phyloP scores from a whole-genome alignment of 371 early-diverging fungal genomes.

The Syncephalis fuscata region DNA sequence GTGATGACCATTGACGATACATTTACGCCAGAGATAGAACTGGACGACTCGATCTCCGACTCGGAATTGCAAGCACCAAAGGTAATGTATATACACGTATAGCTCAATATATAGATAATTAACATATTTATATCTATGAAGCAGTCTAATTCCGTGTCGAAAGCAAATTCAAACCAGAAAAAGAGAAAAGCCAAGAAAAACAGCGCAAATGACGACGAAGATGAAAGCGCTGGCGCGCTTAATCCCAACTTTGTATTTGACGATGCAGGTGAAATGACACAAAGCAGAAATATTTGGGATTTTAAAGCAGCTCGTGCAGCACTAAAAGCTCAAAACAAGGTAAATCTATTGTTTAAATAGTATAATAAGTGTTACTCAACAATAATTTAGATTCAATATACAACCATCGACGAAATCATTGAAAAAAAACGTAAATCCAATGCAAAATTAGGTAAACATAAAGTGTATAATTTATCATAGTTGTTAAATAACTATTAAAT shows the following conservation, averaged over 20 bases:
- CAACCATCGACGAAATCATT: slow-evolving; percentile 23
- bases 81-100: slow-evolving; percentile 5
- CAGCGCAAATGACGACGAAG: slow-evolving; percentile 1
- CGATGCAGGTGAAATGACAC: slow-evolving; percentile 41
- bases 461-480: background rate
- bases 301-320: slow-evolving; percentile 64
- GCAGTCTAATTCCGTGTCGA: background rate
- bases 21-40: too few species aligned
- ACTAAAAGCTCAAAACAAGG: slow-evolving; percentile 34
- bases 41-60: slow-evolving; percentile 32
- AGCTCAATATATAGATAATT: slow-evolving; percentile 4
- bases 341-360: slow-evolving; percentile 6
- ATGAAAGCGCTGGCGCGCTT: slow-evolving; percentile 15
- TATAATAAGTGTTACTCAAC: slow-evolving; percentile 5
- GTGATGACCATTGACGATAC: slow-evolving; percentile 61
- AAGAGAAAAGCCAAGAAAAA: background rate
- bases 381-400: slow-evolving; percentile 17
- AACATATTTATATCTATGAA: background rate
- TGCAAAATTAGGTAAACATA: background rate
- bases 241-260: slow-evolving; percentile 61
- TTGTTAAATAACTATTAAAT: background rate
- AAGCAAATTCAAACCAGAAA: background rate
- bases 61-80: slow-evolving; percentile 20
- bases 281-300: slow-evolving; percentile 54
- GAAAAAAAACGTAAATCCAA: slow-evolving; percentile 3